These are phyloP conservation scores for Anaeramoeba flamelloides DNA, from an alignment of 78 protist species.

Conservation along the genomic window DNA sequence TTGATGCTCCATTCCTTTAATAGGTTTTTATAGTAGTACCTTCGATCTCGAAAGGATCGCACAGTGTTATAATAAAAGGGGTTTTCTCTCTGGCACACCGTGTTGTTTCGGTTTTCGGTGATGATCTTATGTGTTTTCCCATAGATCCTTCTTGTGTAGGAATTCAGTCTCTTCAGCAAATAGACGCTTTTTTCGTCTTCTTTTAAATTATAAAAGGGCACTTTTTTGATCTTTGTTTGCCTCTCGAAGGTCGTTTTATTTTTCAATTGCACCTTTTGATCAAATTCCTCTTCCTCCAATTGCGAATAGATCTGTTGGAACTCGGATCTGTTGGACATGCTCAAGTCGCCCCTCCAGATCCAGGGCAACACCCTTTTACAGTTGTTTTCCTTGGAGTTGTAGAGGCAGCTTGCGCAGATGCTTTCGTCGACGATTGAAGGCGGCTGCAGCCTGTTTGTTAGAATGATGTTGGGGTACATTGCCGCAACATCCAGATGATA, in stretches of 20 bases:
- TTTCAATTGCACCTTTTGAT: background rate
- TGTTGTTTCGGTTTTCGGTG: slow-evolving; percentile 18
- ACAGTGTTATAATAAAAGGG: slow-evolving; percentile 93
- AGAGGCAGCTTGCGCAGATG: slow-evolving; percentile 74
- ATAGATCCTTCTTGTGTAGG: background rate
- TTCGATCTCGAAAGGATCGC: slow-evolving; percentile 71
- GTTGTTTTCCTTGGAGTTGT: slow-evolving; percentile 23
- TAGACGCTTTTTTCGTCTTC: background rate
- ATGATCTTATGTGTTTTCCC: slow-evolving; percentile 6
- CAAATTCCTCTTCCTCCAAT: slow-evolving; percentile 4
- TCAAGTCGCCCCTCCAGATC: slow-evolving; percentile 15
- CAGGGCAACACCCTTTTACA: slow-evolving; percentile 13
- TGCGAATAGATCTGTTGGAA: background rate
- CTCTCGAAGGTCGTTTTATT: too few relatives aligned
- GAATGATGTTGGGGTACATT: slow-evolving; percentile 99
- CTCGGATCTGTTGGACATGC: background rate
- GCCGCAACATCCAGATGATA: slow-evolving; percentile 97
- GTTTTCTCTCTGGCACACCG: slow-evolving; percentile 95
- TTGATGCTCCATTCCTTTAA: slow-evolving; percentile 51
- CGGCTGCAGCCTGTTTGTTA: slow-evolving; percentile 98
- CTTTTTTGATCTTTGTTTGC: too few relatives aligned
- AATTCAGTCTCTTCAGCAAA: background rate
- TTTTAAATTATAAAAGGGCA: background rate
- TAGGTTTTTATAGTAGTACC: slow-evolving; percentile 73
- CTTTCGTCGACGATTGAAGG: slow-evolving; percentile 59